Percentiles rank a stretch among this genome's conserved stretches.
Evolutionary conservation across 345 rosid genomes (phyloP).

Genomic region (Eutrema yunnanense): DNA sequence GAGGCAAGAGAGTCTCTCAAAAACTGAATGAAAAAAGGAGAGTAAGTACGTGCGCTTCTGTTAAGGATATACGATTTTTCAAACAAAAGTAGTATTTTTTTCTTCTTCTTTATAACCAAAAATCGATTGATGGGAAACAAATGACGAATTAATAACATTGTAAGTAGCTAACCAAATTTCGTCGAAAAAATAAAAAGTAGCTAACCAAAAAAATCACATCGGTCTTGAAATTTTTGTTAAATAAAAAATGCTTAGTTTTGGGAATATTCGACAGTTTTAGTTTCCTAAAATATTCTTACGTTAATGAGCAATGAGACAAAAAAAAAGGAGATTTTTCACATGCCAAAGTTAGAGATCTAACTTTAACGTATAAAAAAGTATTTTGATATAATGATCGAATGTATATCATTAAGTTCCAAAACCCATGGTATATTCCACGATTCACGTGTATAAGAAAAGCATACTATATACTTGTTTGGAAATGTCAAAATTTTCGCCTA

Average conservation of each 20-base stretch:
- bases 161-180: background rate
- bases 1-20: background rate
- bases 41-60: conserved; percentile 12
- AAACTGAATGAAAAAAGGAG: background rate
- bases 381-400: background rate
- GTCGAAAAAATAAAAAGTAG: no score
- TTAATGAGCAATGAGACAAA: conserved; percentile 18
- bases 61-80: conserved; percentile 12
- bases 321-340: background rate
- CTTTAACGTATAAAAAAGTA: background rate
- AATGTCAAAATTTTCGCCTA: conserved; percentile 21
- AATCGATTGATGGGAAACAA: no score
- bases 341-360: conserved; percentile 20
- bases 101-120: background rate
- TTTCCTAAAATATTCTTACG: conserved; percentile 8
- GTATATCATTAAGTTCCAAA: background rate
- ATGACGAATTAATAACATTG: background rate
- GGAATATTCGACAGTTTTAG: background rate
- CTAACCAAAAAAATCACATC: background rate
- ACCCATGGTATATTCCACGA: background rate
- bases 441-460: background rate
- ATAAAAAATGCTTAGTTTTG: background rate
- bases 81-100: background rate
- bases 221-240: background rate
- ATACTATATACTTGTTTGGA: background rate